Percentiles rank a stretch among this genome's conserved stretches.
phyloP scores from a whole-genome alignment of 345 rosid species.

The Punica granatum region DNA sequence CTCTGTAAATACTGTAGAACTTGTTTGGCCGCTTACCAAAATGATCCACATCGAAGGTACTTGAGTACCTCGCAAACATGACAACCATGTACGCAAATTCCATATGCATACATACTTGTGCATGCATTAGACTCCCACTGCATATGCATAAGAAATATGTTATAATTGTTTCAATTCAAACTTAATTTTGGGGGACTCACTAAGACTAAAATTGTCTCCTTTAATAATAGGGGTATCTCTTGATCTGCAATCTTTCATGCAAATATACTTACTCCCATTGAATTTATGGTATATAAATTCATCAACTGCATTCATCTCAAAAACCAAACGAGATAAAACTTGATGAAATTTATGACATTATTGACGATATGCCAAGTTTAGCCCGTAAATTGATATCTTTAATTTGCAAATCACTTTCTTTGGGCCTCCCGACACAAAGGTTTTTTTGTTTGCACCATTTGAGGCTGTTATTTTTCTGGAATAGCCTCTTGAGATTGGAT shows the following conservation, averaged over 20 bases:
- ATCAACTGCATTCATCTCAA: neutral
- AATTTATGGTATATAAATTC: neutral
- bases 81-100: neutral
- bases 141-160: too few relatives aligned
- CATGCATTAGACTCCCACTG: slow-evolving; percentile 2
- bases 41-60: neutral
- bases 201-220: too few relatives aligned
- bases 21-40: neutral
- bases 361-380: neutral
- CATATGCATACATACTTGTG: neutral
- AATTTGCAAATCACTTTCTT: neutral
- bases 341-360: too few relatives aligned
- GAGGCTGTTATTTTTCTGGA: neutral
- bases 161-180: too few relatives aligned
- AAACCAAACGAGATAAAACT: neutral
- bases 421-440: neutral
- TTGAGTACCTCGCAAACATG: neutral
- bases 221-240: too few relatives aligned
- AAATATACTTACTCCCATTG: neutral
- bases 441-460: neutral
- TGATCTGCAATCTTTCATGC: too few relatives aligned
- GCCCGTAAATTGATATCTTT: neutral
- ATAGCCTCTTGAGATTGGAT: too few relatives aligned
- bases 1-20: neutral
- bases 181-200: too few relatives aligned